Evolutionary conservation across 2,329 filamentous ascomycete species (phyloP).

Genomic region (Xylariaceae sp.): DNA sequence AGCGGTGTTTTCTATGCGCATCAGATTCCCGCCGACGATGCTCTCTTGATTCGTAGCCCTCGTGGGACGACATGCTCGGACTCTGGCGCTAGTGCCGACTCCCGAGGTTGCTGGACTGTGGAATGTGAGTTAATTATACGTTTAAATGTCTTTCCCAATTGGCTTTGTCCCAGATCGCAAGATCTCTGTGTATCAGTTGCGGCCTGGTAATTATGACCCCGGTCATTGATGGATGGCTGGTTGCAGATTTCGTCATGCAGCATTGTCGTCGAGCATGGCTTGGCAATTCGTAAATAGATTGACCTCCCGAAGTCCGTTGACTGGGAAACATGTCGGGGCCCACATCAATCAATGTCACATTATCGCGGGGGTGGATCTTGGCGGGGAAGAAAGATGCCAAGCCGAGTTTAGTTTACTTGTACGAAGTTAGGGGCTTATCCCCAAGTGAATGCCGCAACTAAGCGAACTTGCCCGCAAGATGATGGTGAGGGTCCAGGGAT

Average conservation of each 20-base stretch:
- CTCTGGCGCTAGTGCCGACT: too few relatives aligned
- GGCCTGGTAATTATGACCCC: too few relatives aligned
- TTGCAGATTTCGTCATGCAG: slow-evolving; percentile 7
- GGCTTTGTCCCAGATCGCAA: too few relatives aligned
- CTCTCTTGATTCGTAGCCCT: slow-evolving; percentile 22
- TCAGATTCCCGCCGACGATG: slow-evolving; percentile 26
- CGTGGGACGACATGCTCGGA: slow-evolving; percentile 32
- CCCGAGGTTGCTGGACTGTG: too few relatives aligned
- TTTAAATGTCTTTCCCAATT: slow-evolving; percentile 4
- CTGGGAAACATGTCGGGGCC: too few relatives aligned
- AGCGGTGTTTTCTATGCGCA: slow-evolving; percentile 32
- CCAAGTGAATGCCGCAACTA: slow-evolving; percentile 26
- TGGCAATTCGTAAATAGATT: not conserved
- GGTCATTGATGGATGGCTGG: not conserved
- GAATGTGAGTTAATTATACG: slow-evolving; percentile 7
- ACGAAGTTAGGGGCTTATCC: too few relatives aligned
- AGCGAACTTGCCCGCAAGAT: slow-evolving; percentile 21
- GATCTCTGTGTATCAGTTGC: too few relatives aligned
- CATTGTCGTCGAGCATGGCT: slow-evolving; percentile 3
- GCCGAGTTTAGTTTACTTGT: not conserved
- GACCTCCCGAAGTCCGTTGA: slow-evolving; percentile 27
- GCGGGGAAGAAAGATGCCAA: slow-evolving; percentile 9
- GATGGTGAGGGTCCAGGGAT: slow-evolving; percentile 22
- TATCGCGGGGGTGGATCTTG: slow-evolving; percentile 4
- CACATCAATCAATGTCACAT: not conserved